Evolutionary conservation across 129 eudicot species (phyloP).

Genomic region (Flaveria linearis): DNA sequence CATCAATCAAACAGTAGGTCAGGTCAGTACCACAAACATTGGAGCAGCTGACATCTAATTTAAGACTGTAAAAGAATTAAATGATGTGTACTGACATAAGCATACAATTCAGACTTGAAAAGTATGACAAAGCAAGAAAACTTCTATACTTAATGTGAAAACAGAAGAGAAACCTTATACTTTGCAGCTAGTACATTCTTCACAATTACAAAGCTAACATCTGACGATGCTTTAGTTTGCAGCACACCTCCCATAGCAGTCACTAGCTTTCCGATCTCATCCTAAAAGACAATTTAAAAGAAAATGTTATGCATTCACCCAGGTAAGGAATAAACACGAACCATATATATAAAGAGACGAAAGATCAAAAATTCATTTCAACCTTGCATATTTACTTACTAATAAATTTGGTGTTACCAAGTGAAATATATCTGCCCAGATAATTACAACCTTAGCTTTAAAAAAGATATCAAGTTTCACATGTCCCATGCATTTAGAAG

Average conservation of each 20-base stretch:
- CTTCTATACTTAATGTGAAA: conserved; percentile 3
- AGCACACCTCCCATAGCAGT: conserved; percentile 87
- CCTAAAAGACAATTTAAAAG: conserved; percentile 46
- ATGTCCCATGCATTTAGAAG: background rate
- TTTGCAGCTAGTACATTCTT: conserved; percentile 82
- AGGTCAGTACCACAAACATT: background rate
- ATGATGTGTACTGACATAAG: background rate
- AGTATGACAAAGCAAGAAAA: conserved; percentile 9
- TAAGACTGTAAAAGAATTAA: background rate
- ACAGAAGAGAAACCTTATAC: conserved; percentile 61
- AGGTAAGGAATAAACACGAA: conserved; percentile 5
- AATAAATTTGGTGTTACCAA: background rate
- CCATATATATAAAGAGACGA: conserved; percentile 19
- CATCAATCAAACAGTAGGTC: conserved; percentile 15
- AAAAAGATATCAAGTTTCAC: background rate
- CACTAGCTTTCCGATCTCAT: conserved; percentile 66
- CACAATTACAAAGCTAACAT: conserved; percentile 85
- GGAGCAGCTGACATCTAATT: conserved; percentile 4
- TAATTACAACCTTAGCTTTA: background rate
- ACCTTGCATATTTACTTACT: conserved; percentile 18
- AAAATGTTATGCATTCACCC: conserved; percentile 7
- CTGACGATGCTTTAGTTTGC: conserved; percentile 62
- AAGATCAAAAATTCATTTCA: conserved; percentile 18
- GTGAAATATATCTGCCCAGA: background rate
- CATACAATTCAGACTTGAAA: conserved; percentile 7